Percentiles rank a stretch among this genome's conserved stretches.
These are phyloP conservation scores for Besnoitia besnoiti DNA, from an alignment of 169 alveolate species.

Conservation along the genomic window DNA sequence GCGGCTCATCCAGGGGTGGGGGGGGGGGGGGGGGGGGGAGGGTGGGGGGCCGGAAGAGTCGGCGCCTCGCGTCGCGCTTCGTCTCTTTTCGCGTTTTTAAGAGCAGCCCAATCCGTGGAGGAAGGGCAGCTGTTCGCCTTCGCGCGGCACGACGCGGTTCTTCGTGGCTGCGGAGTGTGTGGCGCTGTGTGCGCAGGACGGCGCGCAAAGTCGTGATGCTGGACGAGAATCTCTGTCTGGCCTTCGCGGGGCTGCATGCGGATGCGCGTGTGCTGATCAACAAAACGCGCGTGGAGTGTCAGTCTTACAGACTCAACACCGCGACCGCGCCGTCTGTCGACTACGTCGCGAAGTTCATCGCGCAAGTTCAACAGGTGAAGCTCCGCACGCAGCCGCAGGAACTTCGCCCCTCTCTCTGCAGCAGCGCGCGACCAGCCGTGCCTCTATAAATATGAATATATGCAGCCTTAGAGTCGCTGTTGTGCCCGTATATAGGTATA, in stretches of 20 bases:
- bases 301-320: constrained; percentile 93
- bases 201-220: constrained; percentile 91
- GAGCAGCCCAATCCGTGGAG: no score
- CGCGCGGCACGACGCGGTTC: background rate
- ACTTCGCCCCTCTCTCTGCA: background rate
- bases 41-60: no score
- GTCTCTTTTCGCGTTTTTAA: no score
- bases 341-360: constrained; percentile 94
- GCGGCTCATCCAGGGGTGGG: no score
- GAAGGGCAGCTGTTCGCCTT: no score
- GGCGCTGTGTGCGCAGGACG: constrained; percentile 74
- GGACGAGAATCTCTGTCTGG: constrained; percentile 94
- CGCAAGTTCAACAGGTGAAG: constrained; percentile 91
- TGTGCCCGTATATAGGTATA: background rate
- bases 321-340: constrained; percentile 97
- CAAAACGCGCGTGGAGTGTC: constrained; percentile 96
- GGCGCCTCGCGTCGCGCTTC: no score
- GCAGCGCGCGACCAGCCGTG: background rate
- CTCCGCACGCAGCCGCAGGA: background rate
- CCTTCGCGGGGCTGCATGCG: constrained; percentile 99
- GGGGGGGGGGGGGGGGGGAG: no score
- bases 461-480: no score
- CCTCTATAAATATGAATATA: background rate
- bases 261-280: constrained; percentile 98
- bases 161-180: background rate